Base-by-base conservation (phyloP, 2,329 filamentous ascomycete species). In the Colletotrichum gigasporum region DNA sequence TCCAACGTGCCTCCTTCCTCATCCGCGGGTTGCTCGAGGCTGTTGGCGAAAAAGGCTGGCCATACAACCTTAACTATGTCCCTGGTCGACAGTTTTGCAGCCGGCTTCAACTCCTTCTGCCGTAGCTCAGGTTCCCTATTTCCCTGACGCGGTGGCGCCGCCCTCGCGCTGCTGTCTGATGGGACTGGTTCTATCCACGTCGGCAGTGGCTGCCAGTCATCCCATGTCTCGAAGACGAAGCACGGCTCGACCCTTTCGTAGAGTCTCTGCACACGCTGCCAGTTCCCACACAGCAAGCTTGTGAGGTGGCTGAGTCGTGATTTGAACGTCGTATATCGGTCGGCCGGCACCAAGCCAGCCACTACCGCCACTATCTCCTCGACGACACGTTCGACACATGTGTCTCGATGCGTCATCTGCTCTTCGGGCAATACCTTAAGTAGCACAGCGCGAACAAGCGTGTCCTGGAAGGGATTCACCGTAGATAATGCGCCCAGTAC, bases 51-150 rank as follows among this genome's bases (percentile, higher is more conserved):
- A 18, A 56, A 56, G 20, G 53, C 41, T 37, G 20, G 53, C 53
- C n/a, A 56, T 0, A 48, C 14, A 30, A 47, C 41, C 30, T 56
- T 56, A n/a, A 56, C n/a, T 26, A 56, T 20, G 10, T 56, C 30
- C 11, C 53, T 28, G 6, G 22, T 22, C 9, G 18, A 37, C 9
- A 56, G 42, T 7, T 5, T 35, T 22, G n/a, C n/a, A n/a, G 28
- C 28, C 11, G n/a, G 30, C 28, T 44, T 34, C 14, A 35, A n/a
- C 2, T 56, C 41, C 14, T 47, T 30, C 41, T 48, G 30, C 14
- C 34, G 14, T 28, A n/a, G 8, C 20, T 56, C 18, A 56, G 1
- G 12, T 44, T 44, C 42, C 24, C 10, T 45, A 20, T 41, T 39
- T 20, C 41, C 42, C 34, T 39, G 18, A 26, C 32, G 3, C 26